These are phyloP conservation scores for Cercospora sp. DNA, from an alignment of 2,329 filamentous ascomycete genomes.

Conservation along the genomic window DNA sequence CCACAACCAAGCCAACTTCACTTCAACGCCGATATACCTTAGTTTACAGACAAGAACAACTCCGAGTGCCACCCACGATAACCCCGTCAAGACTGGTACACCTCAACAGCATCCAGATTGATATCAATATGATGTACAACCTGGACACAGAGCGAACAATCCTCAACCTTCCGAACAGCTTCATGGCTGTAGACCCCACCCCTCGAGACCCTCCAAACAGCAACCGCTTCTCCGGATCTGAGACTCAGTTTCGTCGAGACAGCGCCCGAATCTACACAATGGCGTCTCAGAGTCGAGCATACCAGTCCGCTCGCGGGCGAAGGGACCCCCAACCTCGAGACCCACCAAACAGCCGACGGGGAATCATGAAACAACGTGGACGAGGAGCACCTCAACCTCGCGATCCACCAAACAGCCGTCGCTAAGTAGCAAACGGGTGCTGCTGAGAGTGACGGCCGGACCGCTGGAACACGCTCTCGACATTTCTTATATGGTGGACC, in stretches of 20 bases:
- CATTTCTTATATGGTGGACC: neutral
- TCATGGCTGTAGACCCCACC: neutral
- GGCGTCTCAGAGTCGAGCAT: neutral
- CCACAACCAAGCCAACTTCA: slow-evolving; percentile 5
- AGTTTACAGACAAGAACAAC: neutral
- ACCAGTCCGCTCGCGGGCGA: neutral
- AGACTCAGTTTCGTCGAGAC: neutral
- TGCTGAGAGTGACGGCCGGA: slow-evolving; percentile 13
- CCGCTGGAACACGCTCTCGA: slow-evolving; percentile 13
- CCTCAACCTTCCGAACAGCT: neutral
- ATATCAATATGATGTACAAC: slow-evolving; percentile 3
- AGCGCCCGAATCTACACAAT: neutral
- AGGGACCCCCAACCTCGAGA: slow-evolving; percentile 10
- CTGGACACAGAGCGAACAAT: slow-evolving; percentile 5
- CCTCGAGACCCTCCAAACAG: slow-evolving; percentile 11
- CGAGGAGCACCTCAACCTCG: neutral
- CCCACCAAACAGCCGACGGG: slow-evolving; percentile 2
- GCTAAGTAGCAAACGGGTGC: neutral
- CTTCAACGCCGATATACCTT: neutral
- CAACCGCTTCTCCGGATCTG: neutral
- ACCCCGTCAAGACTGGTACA: neutral
- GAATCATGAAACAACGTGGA: neutral
- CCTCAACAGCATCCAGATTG: neutral
- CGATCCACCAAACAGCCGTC: slow-evolving; percentile 10
- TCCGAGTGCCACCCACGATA: neutral